Conservation (phyloP, 805 yeast genomes). For the Blastobotrys parvus region DNA sequence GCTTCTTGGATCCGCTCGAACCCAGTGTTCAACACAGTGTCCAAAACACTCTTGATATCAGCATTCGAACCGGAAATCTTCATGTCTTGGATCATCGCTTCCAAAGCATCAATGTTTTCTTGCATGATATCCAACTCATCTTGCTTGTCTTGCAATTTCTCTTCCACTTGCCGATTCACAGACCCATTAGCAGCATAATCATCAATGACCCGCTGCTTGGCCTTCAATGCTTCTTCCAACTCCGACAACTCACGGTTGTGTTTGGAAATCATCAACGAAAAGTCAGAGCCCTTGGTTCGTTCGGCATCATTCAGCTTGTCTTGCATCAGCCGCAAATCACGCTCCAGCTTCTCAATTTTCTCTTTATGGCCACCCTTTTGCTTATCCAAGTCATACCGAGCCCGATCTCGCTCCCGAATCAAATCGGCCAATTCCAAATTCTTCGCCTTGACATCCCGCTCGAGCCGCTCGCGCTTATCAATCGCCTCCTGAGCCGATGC, state of each 20-base stretch:
- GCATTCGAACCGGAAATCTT: conserved; percentile 34
- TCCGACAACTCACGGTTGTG: conserved; percentile 57
- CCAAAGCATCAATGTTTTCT: conserved; percentile 52
- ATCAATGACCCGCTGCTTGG: conserved; percentile 27
- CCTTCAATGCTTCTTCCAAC: conserved; percentile 33
- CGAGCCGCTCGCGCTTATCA: conserved; percentile 71
- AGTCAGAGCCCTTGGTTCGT: conserved; percentile 53
- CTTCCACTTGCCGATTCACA: conserved; percentile 32
- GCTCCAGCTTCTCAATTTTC: conserved; percentile 56
- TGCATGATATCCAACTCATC: conserved; percentile 71
- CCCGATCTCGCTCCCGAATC: conserved; percentile 83
- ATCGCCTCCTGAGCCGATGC: conserved; percentile 86
- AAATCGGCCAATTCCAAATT: conserved; percentile 82
- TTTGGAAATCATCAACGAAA: conserved; percentile 48
- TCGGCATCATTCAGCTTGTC: conserved; percentile 52
- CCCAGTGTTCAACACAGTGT: conserved; percentile 62
- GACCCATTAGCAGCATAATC: conserved; percentile 22
- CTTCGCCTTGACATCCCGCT: conserved; percentile 75
- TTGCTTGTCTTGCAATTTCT: conserved; percentile 52
- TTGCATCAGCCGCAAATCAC: conserved; percentile 55
- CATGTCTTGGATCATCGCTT: conserved; percentile 53
- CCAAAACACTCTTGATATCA: conserved; percentile 49
- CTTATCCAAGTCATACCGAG: conserved; percentile 72
- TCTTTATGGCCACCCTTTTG: conserved; percentile 53
- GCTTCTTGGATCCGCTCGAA: conserved; percentile 67